Conservation (phyloP, 495 filamentous ascomycete genomes). For the Parmelia sp. region DNA sequence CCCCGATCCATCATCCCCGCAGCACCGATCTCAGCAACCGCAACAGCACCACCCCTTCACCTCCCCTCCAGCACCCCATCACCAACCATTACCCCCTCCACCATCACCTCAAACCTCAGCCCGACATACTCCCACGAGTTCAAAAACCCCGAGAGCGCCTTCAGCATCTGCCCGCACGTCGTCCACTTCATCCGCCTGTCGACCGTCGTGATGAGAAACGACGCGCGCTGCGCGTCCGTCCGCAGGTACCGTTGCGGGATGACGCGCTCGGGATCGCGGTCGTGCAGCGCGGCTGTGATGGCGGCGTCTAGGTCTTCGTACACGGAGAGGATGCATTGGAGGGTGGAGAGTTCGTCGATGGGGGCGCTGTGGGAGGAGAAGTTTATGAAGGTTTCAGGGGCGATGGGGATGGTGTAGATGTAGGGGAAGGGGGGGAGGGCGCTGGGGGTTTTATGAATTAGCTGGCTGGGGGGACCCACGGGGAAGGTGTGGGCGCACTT, state of each 20-base stretch:
- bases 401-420: neutral
- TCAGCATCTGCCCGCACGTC: neutral
- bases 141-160: neutral
- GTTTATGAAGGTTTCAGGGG: neutral
- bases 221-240: neutral
- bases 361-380: neutral
- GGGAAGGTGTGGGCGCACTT: neutral
- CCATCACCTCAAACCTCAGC: neutral
- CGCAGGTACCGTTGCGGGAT: neutral
- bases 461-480: too few species aligned
- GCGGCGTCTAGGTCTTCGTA: neutral
- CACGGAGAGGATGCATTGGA: neutral
- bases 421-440: neutral
- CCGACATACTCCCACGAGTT: neutral
- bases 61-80: neutral
- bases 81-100: neutral
- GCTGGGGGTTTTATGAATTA: too few species aligned
- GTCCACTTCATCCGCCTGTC: neutral
- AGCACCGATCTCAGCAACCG: too few species aligned
- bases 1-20: too few species aligned
- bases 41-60: too few species aligned
- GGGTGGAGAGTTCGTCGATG: neutral
- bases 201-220: neutral
- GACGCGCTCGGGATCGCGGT: neutral
- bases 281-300: neutral